Base-by-base conservation (phyloP, 495 filamentous ascomycete species). In the Margaritispora aquatica region DNA sequence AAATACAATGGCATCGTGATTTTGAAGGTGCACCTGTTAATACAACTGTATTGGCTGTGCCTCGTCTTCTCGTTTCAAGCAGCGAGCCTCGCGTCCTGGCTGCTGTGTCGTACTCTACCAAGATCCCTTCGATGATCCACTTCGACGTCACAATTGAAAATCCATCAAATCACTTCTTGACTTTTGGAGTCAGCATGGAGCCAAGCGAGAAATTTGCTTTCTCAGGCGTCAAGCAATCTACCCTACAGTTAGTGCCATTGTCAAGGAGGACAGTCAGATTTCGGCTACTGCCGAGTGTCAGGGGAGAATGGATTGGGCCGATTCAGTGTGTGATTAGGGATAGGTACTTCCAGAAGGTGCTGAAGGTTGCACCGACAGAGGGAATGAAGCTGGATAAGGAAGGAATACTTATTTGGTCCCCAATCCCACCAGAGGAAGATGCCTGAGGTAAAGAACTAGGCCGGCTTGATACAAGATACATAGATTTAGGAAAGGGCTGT, bases 171-270 rank as follows among this genome's bases (percentile, higher is more conserved):
- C 93, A 97, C 66, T 92, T 94, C 70, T 80, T 99, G 20, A 95
- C 91, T 0, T 97, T 99, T 71, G 89, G 85, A 21, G 68, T 96
- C 27, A 81, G 82, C 10, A 96, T 99, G 91, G 95, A 99, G 62
- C 85, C 90, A 1, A 90, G 81, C 66, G 91, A 96, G 59, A 82
- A 88, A 15, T 99, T 99, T 70, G 94, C 90, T 7, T 97, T 99
- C 69, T 91, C 88, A 26, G 94, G 94, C 0, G 78, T 89, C 3
- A 97, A 97, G 74, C 80, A 86, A 49, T 84, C 82, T 5, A 84
- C 83, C 1, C 55, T 96, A 19, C 86, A 92, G 59, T 70, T 97
- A 38, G 78, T 94, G 27, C 94, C 94, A 0, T 73, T 96, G 34
- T 89, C 87, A 57, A 71, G 92, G 50, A 78, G 87, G 34, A 79